Conservation (phyloP, 2,329 filamentous ascomycete species). For the Fusarium subtropicale region DNA sequence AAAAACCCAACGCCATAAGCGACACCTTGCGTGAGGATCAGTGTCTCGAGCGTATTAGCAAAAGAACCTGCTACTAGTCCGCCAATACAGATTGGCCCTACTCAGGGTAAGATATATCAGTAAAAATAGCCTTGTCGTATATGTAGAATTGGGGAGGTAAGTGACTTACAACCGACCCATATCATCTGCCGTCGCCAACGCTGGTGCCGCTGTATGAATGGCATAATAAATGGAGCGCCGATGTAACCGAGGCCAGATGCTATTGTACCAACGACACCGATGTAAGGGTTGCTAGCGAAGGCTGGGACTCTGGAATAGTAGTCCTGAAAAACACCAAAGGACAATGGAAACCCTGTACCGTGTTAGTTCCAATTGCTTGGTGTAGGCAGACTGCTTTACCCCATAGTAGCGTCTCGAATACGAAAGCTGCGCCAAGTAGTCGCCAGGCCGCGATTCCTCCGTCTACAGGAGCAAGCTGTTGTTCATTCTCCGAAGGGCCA, state of each 20-base stretch:
- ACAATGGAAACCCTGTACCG: background rate
- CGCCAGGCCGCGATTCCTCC: background rate
- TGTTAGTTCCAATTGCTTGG: background rate
- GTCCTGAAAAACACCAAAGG: background rate
- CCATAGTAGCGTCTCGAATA: background rate
- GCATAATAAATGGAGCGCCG: background rate
- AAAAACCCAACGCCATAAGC: background rate
- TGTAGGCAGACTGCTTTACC: background rate
- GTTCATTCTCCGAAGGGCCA: background rate
- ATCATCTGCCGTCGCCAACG: background rate
- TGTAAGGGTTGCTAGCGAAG: background rate
- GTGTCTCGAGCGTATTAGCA: background rate
- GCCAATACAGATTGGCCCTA: background rate
- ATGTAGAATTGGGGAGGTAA: no score
- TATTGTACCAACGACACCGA: background rate
- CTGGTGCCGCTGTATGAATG: background rate
- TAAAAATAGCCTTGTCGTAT: background rate
- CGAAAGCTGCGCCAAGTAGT: background rate
- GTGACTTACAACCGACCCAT: background rate
- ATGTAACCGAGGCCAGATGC: background rate
- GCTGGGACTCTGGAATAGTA: background rate
- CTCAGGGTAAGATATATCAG: background rate
- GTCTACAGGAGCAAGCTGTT: background rate
- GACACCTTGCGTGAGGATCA: background rate
- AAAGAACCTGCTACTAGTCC: background rate